Evolutionary conservation across 1,284 basidiomycete genomes (phyloP), one percentile per base, ranked within the genome.

Genomic region (Ceratobasidium sp.): DNA sequence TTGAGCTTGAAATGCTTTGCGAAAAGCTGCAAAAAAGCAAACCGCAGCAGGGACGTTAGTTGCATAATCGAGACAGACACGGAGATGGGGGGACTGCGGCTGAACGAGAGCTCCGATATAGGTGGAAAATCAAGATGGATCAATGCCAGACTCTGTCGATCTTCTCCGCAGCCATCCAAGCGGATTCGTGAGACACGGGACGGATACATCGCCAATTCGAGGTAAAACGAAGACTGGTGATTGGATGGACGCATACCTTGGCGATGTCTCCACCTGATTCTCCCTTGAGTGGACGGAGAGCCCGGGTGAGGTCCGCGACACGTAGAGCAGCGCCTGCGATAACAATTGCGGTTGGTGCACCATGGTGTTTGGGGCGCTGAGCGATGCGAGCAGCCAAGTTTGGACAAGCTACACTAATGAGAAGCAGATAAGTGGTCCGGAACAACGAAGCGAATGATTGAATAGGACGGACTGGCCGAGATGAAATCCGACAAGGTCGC

Each of bases 1-100:
- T 88, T 83, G 52, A 95, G 83, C 81, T 93, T 94, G 81, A 93
- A 88, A 79, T 95, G 93, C 80, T 89, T 92, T 53, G 93, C 91
- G 77, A 95, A 95, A 39, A 93, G 84, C 79, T 76, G 41, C n/a
- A 9, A 21, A 28, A 58, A 28, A 28, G 45, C 41, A 45, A 34
- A 30, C 23, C 48, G 48, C 48, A 50, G 48, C 48, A 50, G 3
- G 16, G 43, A 34, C 52, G 28, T 50, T 28, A 50, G 48, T 28
- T 28, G 21, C 5, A 23, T 50, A 50, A 50, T 50, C 48, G 48
- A 50, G 48, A 53, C 30, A 57, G 3, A 21, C 43, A 23, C 12
- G 28, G 53, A 39, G 34, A 43, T 60, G n/a, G 41, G 34, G 39
- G 58, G 58, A 60, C 39, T 26, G 58, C 10, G 28, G 50, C 3